Conservation (phyloP, 805 yeast species). For the Saccharomycopsis babjevae region DNA sequence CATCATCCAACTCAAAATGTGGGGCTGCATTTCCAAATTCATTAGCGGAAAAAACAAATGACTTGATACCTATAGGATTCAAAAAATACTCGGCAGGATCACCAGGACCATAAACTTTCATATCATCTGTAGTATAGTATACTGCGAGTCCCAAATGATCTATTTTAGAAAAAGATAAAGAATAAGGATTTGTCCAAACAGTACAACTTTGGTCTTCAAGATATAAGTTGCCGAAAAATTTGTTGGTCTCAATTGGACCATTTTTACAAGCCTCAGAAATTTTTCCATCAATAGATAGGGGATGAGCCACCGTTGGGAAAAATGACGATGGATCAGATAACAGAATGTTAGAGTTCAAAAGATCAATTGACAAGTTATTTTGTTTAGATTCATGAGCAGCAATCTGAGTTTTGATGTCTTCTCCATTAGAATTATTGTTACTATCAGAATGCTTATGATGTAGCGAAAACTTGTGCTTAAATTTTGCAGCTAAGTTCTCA, state of each 20-base stretch:
- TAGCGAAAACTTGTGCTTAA: not conserved
- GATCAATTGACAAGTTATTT: conserved; percentile 22
- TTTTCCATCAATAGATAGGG: conserved; percentile 19
- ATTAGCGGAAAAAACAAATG: conserved; percentile 38
- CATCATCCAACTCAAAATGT: conserved; percentile 21
- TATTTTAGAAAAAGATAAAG: conserved; percentile 46
- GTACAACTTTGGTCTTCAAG: conserved; percentile 44
- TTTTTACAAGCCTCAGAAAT: conserved; percentile 25
- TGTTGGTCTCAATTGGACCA: conserved; percentile 54
- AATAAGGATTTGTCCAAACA: conserved; percentile 60
- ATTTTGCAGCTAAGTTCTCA: conserved; percentile 8
- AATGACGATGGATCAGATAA: conserved; percentile 30
- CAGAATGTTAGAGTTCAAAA: conserved; percentile 32
- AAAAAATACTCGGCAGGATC: conserved; percentile 41
- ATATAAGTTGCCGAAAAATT: conserved; percentile 59
- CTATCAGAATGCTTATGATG: not conserved
- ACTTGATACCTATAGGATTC: conserved; percentile 47
- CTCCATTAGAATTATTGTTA: not conserved
- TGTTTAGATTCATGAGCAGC: not conserved
- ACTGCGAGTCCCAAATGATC: conserved; percentile 50
- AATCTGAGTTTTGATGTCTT: not conserved
- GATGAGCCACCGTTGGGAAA: conserved; percentile 26
- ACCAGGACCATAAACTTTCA: conserved; percentile 54
- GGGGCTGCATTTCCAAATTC: conserved; percentile 26
- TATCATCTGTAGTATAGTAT: conserved; percentile 43